Conservation (phyloP, 495 filamentous ascomycete species). For the Penicillium fimorum region DNA sequence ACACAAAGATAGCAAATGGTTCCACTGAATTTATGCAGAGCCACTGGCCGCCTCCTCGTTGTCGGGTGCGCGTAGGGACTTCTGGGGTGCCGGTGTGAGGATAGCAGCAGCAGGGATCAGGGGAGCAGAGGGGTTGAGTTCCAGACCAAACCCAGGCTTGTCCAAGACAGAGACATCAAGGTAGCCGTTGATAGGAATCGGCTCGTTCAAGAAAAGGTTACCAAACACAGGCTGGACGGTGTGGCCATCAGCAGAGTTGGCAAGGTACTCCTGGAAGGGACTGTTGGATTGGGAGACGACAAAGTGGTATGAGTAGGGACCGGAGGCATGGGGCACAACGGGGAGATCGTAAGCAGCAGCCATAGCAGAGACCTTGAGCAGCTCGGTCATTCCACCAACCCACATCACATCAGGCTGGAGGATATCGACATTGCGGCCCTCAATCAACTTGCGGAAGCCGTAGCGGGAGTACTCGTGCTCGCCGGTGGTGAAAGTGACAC, state of each 20-base stretch:
- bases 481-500: conserved; percentile 90
- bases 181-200: conserved; percentile 78
- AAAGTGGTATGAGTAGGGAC: conserved; percentile 92
- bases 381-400: conserved; percentile 88
- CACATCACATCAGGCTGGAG: conserved; percentile 96
- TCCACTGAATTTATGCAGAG: conserved; percentile 12
- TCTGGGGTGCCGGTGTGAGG: conserved; percentile 68
- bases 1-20: conserved; percentile 6
- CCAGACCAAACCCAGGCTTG: conserved; percentile 88
- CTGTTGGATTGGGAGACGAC: conserved; percentile 87
- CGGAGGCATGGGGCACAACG: conserved; percentile 90
- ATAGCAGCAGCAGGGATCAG: conserved; percentile 71
- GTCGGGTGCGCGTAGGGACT: conserved; percentile 49
- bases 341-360: conserved; percentile 90
- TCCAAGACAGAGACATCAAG: conserved; percentile 75
- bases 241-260: conserved; percentile 87
- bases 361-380: conserved; percentile 84
- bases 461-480: conserved; percentile 93
- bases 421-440: conserved; percentile 88
- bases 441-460: conserved; percentile 90
- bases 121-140: conserved; percentile 75
- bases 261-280: conserved; percentile 92
- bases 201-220: conserved; percentile 86
- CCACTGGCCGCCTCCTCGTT: conserved; percentile 29
- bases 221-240: conserved; percentile 88